Evolutionary conservation across 2,329 filamentous ascomycete genomes (phyloP).

Genomic region (Penicillium sp.): DNA sequence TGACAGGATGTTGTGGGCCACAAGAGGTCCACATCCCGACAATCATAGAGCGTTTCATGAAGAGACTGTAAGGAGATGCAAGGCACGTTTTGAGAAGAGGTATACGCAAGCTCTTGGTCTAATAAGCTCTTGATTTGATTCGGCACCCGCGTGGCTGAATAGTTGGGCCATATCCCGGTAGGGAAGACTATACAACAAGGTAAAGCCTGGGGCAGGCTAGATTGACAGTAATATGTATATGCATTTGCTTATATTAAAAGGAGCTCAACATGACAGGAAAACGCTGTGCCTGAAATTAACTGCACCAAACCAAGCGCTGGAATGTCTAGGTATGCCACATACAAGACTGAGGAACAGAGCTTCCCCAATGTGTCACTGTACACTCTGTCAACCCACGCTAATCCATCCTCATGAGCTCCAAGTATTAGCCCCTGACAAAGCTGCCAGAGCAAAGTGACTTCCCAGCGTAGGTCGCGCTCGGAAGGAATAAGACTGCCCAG

Average conservation of each 20-base stretch:
- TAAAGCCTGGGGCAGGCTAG: too few species aligned
- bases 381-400: too few species aligned
- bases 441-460: slow-evolving; percentile 42
- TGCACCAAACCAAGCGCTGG: too few species aligned
- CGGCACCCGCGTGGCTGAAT: neutral
- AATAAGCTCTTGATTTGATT: too few species aligned
- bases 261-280: too few species aligned
- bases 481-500: slow-evolving; percentile 30
- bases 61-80: neutral
- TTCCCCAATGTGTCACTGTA: too few species aligned
- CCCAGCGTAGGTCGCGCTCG: slow-evolving; percentile 40
- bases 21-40: slow-evolving; percentile 18
- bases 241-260: too few species aligned
- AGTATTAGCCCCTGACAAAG: slow-evolving; percentile 27
- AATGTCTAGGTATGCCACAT: too few species aligned
- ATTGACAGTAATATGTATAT: too few species aligned
- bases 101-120: slow-evolving; percentile 6
- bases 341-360: too few species aligned
- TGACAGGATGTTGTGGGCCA: slow-evolving; percentile 14
- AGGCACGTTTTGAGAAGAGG: too few species aligned
- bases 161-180: slow-evolving; percentile 12
- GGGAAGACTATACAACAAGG: neutral
- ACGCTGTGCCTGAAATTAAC: too few species aligned
- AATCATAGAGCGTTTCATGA: neutral
- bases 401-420: neutral